Base-by-base conservation (phyloP, 768 basidiomycete species). In the Kwoniella newhampshirensis region DNA sequence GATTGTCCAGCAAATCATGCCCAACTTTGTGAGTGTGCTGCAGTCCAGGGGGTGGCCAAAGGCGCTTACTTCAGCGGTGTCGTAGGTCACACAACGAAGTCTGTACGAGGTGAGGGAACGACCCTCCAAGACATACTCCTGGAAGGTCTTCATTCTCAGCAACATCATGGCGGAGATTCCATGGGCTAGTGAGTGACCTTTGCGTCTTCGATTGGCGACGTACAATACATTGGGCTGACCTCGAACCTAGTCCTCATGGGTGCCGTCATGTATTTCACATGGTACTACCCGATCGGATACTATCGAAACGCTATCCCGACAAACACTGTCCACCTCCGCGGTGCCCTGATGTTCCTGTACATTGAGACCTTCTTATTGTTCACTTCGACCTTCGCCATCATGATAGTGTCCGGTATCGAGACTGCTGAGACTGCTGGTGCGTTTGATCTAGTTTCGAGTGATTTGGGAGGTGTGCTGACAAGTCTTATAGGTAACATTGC, bases 241-340 rank as follows among this genome's bases (percentile, higher is more conserved):
- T 4, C n/a, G 6, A n/a, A 21, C 21, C 11, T 58, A 60, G 56
- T 70, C 17, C 62, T 73, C 9, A 65, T 72, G 43, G 74, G 67
- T 3, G 60, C 69, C 2, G 18, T 76, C 42, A 63, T 77, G 46
- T 76, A 64, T 70, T 71, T 76, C 65, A 66, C 59, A 45, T 75
- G 70, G 65, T 78, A 76, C 68, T 78, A 77, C 66, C 77, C 78
- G 17, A 67, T 77, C 48, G 77, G 75, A 0, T 63, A 80, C n/a
- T 78, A 80, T 66, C 62, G 69, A n/a, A 80, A 80, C 60, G 79
- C 79, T n/a, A 69, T 63, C 26, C 67, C 67, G 7, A 76, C 75
- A 8, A 63, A 69, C 51, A 63, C 77, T 1, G 75, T 79, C 3
- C 56, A 64, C 51, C 71, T 75, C 42, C 77, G 81, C 12, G 79